Evolutionary conservation across 768 basidiomycete species (phyloP), one percentile per base, ranked within the genome.

Genomic region (Arthromyces matolae): DNA sequence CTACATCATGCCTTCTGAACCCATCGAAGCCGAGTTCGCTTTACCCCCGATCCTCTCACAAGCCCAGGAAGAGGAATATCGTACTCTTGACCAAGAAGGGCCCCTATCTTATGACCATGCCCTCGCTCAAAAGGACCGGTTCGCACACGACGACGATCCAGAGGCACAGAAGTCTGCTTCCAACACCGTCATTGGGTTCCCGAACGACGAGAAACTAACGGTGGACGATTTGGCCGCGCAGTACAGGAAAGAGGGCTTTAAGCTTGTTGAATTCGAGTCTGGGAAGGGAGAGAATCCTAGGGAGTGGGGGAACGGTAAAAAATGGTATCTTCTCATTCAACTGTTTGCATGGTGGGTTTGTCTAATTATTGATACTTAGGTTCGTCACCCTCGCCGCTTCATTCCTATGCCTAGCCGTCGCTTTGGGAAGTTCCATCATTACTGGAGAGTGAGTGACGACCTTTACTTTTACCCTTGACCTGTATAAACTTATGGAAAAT

Each of bases 381-480:
- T 67, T 63, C 50, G 54, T 71, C 18, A 72, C 69, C 1, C 43
- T 63, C 16, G 53, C 64, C 16, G 62, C 71, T 1, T 65, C 68
- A 3, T 60, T 64, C 23, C 56, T 73, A 6, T 71, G 71, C 51
- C 54, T 70, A 16, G 60, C 66, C 3, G 71, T 69, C 27, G 65
- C 68, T 0, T 47, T 72, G 0, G 71, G 69, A 7, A 69, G 66
- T 46, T 70, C 70, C 1, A 66, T 72, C 50, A 63, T 71, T 20
- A 71, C 70, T 24, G 71, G 68, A 64, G 67, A 71, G 70, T 72
- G 46, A 42, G 71, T 65, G 4, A 2, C 2, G 38, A n/a, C n/a
- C n/a, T 36, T 23, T 14, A 42, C 23, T 31, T 8, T 4, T 1
- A 13, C 14, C 18, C 1, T 13, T 10, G 8, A 35, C 16, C 19